A percentile compares a stretch with the other conserved stretches of the same genome.
phyloP scores from a whole-genome alignment of 139 green algal species.

The Closterium sp. region DNA sequence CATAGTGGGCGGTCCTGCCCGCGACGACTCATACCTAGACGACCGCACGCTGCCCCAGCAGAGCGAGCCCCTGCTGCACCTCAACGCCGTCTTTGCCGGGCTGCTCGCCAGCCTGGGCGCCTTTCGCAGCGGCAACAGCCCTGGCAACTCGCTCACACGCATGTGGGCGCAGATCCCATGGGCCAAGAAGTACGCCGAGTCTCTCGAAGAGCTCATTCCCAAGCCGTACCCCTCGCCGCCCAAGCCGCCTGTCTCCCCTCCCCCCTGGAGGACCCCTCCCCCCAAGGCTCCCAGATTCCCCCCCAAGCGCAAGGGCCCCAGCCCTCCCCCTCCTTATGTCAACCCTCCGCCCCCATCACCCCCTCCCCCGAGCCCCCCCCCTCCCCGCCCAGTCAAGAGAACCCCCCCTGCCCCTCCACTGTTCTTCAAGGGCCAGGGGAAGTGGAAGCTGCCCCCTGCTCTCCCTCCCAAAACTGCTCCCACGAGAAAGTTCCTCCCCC shows the following conservation, averaged over 20 bases:
- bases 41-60: slow-evolving; percentile 13
- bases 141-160: neutral
- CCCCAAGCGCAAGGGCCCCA: neutral
- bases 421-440: neutral
- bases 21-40: slow-evolving; percentile 26
- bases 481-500: neutral
- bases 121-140: neutral
- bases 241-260: neutral
- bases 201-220: neutral
- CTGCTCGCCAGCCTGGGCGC: slow-evolving; percentile 10
- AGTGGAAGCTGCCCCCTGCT: neutral
- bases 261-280: slow-evolving; percentile 1
- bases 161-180: slow-evolving; percentile 6
- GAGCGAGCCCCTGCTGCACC: slow-evolving; percentile 44
- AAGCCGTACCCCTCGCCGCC: neutral
- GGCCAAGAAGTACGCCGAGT: neutral
- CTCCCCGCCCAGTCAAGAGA: neutral
- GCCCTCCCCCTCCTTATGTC: neutral
- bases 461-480: neutral
- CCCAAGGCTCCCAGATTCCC: neutral
- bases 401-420: neutral
- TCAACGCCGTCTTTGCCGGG: slow-evolving; percentile 43
- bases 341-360: neutral
- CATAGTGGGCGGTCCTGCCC: slow-evolving; percentile 24
- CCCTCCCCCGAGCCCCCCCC: neutral